Evolutionary conservation across 768 basidiomycete genomes (phyloP).

Genomic region (Gloeophyllum trabeum): DNA sequence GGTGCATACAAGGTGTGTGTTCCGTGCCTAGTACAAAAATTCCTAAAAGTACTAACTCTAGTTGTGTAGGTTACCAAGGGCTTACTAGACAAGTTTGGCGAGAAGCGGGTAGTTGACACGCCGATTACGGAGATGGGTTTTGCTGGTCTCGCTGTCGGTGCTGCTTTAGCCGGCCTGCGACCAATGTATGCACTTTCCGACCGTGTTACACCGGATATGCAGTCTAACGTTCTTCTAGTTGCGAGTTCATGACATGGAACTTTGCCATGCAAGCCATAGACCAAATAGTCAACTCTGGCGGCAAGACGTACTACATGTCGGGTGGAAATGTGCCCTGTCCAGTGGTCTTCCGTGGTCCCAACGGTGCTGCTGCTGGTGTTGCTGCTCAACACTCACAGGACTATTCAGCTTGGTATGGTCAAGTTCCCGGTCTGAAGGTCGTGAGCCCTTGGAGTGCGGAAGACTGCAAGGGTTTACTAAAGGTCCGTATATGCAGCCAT

Average conservation of each 20-base stretch:
- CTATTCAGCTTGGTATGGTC: constrained; percentile 91
- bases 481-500: constrained; percentile 46
- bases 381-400: constrained; percentile 97
- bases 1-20: constrained; percentile 89
- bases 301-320: constrained; percentile 99
- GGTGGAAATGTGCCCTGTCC: constrained; percentile 98
- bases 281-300: constrained; percentile 99
- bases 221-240: constrained; percentile 32
- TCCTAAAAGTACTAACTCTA: no score
- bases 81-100: constrained; percentile 97
- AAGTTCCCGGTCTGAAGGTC: constrained; percentile 93
- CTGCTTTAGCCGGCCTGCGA: constrained; percentile 88
- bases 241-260: constrained; percentile 99
- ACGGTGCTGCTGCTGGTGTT: constrained; percentile 96
- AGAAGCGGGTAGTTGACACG: constrained; percentile 95
- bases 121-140: constrained; percentile 99
- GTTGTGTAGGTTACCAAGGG: constrained; percentile 92
- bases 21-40: no score
- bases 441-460: constrained; percentile 97
- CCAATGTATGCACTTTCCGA: constrained; percentile 53
- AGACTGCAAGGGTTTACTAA: constrained; percentile 96
- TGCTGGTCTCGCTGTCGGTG: constrained; percentile 90
- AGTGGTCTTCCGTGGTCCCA: constrained; percentile 98
- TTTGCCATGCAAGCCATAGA: constrained; percentile 99
- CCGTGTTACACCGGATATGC: constrained; percentile 6